phyloP scores from a whole-genome alignment of 1,139 yeast species.

The Suhomyces anneliseae region DNA sequence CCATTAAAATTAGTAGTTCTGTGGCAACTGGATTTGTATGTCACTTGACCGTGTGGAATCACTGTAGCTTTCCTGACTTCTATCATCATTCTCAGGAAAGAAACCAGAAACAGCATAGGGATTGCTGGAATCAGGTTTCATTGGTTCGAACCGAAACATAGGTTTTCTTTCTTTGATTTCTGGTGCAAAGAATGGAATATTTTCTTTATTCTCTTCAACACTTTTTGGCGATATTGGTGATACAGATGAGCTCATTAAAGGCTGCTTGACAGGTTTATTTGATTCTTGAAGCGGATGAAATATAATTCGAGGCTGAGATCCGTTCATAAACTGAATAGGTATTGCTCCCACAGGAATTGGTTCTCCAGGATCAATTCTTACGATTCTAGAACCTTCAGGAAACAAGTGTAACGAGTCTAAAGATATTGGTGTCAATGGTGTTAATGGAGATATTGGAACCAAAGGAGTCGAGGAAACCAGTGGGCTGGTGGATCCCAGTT shows the following conservation, averaged over 20 bases:
- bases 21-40: constrained; percentile 14
- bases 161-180: background rate
- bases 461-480: too few species aligned
- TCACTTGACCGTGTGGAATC: constrained; percentile 12
- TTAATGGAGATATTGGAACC: background rate
- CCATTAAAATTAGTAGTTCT: background rate
- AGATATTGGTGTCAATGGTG: background rate
- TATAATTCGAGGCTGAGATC: background rate
- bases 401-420: constrained; percentile 2
- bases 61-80: constrained; percentile 1
- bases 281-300: background rate
- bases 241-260: background rate
- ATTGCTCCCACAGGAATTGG: constrained; percentile 29
- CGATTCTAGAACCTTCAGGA: constrained; percentile 20
- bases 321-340: constrained; percentile 10
- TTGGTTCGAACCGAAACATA: background rate
- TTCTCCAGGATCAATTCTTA: constrained; percentile 26
- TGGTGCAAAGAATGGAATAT: background rate
- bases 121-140: background rate
- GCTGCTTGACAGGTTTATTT: background rate
- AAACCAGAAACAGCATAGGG: constrained; percentile 7
- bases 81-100: constrained; percentile 8
- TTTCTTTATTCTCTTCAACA: background rate
- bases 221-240: too few species aligned
- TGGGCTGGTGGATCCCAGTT: background rate